Evolutionary conservation across 345 rosid species (phyloP).

Genomic region (Lepidium africanum): DNA sequence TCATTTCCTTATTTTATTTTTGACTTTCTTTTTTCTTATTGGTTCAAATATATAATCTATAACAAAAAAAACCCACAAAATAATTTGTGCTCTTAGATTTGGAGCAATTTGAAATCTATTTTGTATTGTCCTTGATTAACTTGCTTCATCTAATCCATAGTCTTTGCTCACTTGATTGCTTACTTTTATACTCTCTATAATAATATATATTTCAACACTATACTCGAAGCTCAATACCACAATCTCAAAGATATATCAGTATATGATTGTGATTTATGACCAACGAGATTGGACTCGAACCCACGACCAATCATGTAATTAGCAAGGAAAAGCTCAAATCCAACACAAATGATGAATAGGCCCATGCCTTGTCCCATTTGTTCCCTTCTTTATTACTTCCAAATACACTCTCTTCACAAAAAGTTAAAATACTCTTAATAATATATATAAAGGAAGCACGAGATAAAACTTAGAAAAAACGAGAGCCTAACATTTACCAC

Average conservation of each 20-base stretch:
- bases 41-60: not conserved
- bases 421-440: not conserved
- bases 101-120: not conserved
- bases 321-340: conserved; percentile 9
- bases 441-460: conserved; percentile 14
- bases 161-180: conserved; percentile 9
- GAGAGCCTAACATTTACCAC: conserved; percentile 22
- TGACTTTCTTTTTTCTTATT: not conserved
- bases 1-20: not conserved
- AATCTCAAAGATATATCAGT: not conserved
- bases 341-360: conserved; percentile 29
- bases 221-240: not conserved
- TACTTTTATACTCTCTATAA: not conserved
- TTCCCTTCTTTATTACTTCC: conserved; percentile 19
- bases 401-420: conserved; percentile 14
- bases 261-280: conserved; percentile 7
- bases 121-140: not conserved
- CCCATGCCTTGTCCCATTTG: conserved; percentile 35
- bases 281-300: conserved; percentile 8
- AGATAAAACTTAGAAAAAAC: conserved; percentile 12
- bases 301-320: conserved; percentile 23
- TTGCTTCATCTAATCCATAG: not conserved
- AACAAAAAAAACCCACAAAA: not conserved
- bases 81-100: not conserved
- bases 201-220: conserved; percentile 7